Evolutionary conservation across 257 asterid genomes (phyloP), one percentile per base, ranked within the genome.

Genomic region (Euphrasia confusa): DNA sequence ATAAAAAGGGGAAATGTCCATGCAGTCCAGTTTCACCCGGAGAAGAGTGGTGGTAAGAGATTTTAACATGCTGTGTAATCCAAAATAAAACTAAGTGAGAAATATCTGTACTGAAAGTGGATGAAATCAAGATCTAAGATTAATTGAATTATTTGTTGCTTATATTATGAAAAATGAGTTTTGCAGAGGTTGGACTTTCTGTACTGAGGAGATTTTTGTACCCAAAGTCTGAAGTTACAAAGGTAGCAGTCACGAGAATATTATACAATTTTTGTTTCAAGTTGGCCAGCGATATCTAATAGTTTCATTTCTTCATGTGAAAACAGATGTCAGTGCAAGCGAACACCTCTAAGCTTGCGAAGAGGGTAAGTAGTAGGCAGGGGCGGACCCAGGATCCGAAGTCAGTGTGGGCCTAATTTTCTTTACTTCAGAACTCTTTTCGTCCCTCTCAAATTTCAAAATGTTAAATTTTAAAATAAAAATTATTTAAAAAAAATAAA

Each of bases 1-100:
- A 72, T 92, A 64, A 79, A 85, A 74, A 76, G 78, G 74, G 99
- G 99, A 77, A 89, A 89, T 71, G 95, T 89, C 50, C 90, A 89
- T 14, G 99, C 97, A 14, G 99, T 89, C 59, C 99, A 92, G 76
- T 92, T 92, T 73, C 99, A 92, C 71, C 99, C 99, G 1, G 99
- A 92, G 79, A 92, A 89, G 83, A 92, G 97, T 80, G 99, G 97
- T 61, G 97, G 99, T 89, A 64, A 57, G 81, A 58, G 30, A 18
- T 63, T 55, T 56, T 48, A 30, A 12, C 48, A 15, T 48, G 45
- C n/a, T 69, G 4, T 42, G 40, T 42, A 32, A 65, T 48, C 17
- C 66, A 47, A 48, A 56, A 33, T 40, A 58, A 15, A 30, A 27
- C 35, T 11, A 13, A 39, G 54, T 50, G 60, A 35, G 50, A 35